These are phyloP conservation scores for Agrostemma githago DNA, from an alignment of 148 eudicot species.

Conservation along the genomic window DNA sequence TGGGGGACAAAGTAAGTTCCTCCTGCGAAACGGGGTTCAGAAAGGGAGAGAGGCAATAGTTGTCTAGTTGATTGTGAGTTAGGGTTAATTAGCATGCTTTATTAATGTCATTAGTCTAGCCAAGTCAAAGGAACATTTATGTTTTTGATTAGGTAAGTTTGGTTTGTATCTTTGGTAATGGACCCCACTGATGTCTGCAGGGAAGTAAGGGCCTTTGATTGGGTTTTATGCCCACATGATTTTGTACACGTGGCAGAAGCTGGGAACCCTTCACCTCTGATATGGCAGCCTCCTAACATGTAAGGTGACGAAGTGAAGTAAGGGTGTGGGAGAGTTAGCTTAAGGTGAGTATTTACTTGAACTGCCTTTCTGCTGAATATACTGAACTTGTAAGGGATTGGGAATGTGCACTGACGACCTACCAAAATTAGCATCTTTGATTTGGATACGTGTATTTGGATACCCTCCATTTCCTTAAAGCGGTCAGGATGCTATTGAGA, in stretches of 20 bases:
- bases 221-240: constrained; percentile 32
- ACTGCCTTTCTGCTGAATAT: constrained; percentile 24
- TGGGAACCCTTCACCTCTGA: constrained; percentile 14
- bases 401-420: constrained; percentile 16
- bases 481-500: too few relatives aligned
- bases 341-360: constrained; percentile 18
- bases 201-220: constrained; percentile 23
- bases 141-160: constrained; percentile 13
- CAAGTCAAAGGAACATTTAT: neutral
- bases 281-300: constrained; percentile 31
- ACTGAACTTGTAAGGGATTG: constrained; percentile 20
- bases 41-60: constrained; percentile 8
- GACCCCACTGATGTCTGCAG: constrained; percentile 26
- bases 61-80: constrained; percentile 8
- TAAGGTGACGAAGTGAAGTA: constrained; percentile 20
- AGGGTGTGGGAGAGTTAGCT: neutral
- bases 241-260: constrained; percentile 28
- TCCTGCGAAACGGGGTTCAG: constrained; percentile 32
- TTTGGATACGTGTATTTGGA: neutral
- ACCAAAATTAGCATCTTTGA: constrained; percentile 14
- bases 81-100: constrained; percentile 13
- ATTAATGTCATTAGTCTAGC: constrained; percentile 3
- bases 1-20: constrained; percentile 34
- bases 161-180: constrained; percentile 10
- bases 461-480: neutral